A percentile compares a stretch with the other conserved stretches of the same genome.
Conservation (phyloP, 2,329 filamentous ascomycete genomes). For the Cucurbitaria berberidis region DNA sequence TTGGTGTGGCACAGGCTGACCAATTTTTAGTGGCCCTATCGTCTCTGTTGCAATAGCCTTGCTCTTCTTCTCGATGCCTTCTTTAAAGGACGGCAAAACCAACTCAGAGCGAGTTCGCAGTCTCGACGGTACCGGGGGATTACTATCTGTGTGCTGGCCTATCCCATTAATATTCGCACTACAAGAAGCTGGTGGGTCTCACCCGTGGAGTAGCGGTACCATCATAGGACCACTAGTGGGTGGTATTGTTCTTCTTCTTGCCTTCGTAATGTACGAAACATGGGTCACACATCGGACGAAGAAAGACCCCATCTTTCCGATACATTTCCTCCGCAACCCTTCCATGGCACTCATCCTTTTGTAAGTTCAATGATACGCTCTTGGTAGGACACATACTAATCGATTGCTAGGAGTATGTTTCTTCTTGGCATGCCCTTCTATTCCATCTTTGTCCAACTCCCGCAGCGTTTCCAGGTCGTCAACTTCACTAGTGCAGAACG, state of each 20-base stretch:
- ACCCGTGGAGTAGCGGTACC: conserved; percentile 33
- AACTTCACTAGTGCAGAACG: conserved; percentile 39
- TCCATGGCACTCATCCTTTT: conserved; percentile 29
- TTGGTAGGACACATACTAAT: neutral
- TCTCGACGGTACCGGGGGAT: conserved; percentile 37
- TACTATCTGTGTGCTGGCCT: conserved; percentile 39
- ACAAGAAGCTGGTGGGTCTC: conserved; percentile 37
- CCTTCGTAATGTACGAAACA: conserved; percentile 37
- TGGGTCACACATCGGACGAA: conserved; percentile 35
- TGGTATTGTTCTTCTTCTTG: conserved; percentile 29
- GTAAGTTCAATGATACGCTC: conserved; percentile 12
- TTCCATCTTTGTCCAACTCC: conserved; percentile 38
- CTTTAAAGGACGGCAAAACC: conserved; percentile 31
- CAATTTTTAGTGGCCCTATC: conserved; percentile 28
- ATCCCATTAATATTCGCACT: conserved; percentile 43
- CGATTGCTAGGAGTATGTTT: conserved; percentile 25
- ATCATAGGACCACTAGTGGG: conserved; percentile 39
- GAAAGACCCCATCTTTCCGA: conserved; percentile 36
- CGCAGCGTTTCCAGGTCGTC: conserved; percentile 42
- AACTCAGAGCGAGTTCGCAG: conserved; percentile 32
- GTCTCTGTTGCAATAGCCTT: conserved; percentile 28
- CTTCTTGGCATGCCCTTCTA: conserved; percentile 40
- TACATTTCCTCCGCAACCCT: conserved; percentile 34
- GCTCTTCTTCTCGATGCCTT: conserved; percentile 37
- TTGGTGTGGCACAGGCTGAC: conserved; percentile 1